These are phyloP conservation scores for Dictyostelium firmibasis DNA, from an alignment of 78 protist genomes.

Conservation along the genomic window DNA sequence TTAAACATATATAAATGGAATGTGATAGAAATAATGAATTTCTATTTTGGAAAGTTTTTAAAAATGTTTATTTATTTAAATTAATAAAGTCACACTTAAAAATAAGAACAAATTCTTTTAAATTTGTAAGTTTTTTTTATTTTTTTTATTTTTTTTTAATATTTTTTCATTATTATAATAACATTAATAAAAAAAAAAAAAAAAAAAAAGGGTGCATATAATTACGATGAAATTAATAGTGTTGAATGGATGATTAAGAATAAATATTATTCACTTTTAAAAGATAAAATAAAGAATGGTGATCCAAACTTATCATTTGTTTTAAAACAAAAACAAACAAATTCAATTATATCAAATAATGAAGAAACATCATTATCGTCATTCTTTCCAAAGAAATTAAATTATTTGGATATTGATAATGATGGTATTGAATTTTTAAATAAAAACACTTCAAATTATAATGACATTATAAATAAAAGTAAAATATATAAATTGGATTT, in stretches of 20 bases:
- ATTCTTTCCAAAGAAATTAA: neutral
- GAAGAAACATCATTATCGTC: no score
- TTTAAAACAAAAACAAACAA: neutral
- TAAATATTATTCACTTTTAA: neutral
- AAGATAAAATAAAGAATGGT: neutral
- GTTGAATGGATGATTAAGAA: neutral
- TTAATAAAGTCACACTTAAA: neutral
- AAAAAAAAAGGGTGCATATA: neutral
- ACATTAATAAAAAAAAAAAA: neutral
- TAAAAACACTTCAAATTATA: no score
- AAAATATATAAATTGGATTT: no score
- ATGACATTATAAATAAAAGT: no score
- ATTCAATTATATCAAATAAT: neutral
- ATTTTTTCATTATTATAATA: no score
- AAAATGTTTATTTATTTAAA: neutral
- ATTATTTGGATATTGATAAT: neutral
- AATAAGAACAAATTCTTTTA: neutral
- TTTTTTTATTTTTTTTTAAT: neutral
- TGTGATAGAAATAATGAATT: neutral
- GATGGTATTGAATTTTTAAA: neutral
- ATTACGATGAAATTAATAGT: neutral
- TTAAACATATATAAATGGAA: no score
- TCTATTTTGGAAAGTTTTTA: neutral
- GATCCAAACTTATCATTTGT: neutral
- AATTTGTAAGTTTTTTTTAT: no score